Evolutionary conservation across 108 stramenopile genomes (phyloP).

Genomic region (Cyclotella distinguenda): DNA sequence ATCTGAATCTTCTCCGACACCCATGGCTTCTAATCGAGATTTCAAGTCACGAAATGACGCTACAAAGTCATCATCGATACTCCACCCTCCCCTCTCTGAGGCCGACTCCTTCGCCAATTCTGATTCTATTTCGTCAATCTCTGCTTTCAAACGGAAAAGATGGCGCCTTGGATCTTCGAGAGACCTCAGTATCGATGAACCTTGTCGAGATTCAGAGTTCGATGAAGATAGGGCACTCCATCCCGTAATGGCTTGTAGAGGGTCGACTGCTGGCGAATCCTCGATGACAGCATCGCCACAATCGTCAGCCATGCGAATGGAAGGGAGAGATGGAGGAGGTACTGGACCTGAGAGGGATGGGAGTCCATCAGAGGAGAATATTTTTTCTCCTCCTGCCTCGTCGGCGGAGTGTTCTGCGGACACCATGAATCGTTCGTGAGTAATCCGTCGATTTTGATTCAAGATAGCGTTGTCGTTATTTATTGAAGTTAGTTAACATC

Average conservation of each 20-base stretch:
- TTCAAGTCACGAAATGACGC: slow-evolving; percentile 19
- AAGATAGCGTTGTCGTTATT: too few species aligned
- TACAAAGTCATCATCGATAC: slow-evolving; percentile 4
- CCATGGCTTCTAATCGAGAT: slow-evolving; percentile 23
- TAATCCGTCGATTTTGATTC: too few species aligned
- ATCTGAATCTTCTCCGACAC: slow-evolving; percentile 9
- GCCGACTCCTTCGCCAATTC: slow-evolving; percentile 7
- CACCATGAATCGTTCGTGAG: slow-evolving; percentile 4
- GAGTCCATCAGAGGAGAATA: slow-evolving; percentile 75
- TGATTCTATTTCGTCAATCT: slow-evolving; percentile 37
- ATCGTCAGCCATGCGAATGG: not conserved
- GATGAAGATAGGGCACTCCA: slow-evolving; percentile 19
- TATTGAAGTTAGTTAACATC: too few species aligned
- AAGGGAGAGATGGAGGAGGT: slow-evolving; percentile 38
- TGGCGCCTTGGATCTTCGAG: slow-evolving; percentile 33
- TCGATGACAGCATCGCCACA: slow-evolving; percentile 31
- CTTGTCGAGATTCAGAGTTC: not conserved
- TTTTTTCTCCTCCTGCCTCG: slow-evolving; percentile 80
- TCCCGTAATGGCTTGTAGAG: slow-evolving; percentile 12
- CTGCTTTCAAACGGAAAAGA: slow-evolving; percentile 25
- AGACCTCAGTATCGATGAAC: not conserved
- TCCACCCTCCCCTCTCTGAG: not conserved
- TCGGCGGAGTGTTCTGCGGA: slow-evolving; percentile 45
- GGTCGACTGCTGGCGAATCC: slow-evolving; percentile 8
- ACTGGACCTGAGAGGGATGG: slow-evolving; percentile 51